Evolutionary conservation across 2,329 filamentous ascomycete species (phyloP), one percentile per base, ranked within the genome.

Genomic region (Penicillium occitanis): DNA sequence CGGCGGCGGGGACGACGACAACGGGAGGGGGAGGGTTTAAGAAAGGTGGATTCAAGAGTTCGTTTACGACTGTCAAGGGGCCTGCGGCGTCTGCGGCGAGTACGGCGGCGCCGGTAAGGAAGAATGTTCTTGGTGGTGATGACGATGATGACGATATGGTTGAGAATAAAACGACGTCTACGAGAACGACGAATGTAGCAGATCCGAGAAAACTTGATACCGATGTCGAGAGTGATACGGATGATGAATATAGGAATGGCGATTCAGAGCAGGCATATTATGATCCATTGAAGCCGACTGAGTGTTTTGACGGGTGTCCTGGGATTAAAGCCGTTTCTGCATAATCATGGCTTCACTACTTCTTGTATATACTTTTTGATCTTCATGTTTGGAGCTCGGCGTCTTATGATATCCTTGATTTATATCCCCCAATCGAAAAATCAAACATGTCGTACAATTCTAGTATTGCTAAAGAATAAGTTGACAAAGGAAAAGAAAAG

Each of bases 11-110:
- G 42, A 42, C 30, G 25, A 35, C 11, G n/a, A 30, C 17, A 5
- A 30, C 44, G n/a, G 68, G 72, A n/a, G 79, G 80, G 8, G 72
- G 73, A 17, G 76, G 79, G 0, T 93, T 93, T 74, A 93, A 93
- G 79, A 95, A 94, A 74, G 89, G 90, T 1, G 91, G 91, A 0
- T 93, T 93, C 77, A 93, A 92, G 79, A 90, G 88, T 72, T 90
- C 90, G 1, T 91, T 93, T 80, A 85, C 85, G 4, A 80, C 86
- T 1, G 83, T 83, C 1, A 83, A 83, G 30, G 76, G 73, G n/a
- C 71, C 72, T 2, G 70, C 62, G 17, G 70, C 68, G 6, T 68
- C 74, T 42, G 67, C 70, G 30, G 5, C 22, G 17, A 60, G 37
- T 55, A 69, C 70, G 30, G 73, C 75, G 4, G 73, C 73, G 4